Evolutionary conservation across 1,139 yeast genomes (phyloP).

Genomic region (Yamadazyma trypodendri): DNA sequence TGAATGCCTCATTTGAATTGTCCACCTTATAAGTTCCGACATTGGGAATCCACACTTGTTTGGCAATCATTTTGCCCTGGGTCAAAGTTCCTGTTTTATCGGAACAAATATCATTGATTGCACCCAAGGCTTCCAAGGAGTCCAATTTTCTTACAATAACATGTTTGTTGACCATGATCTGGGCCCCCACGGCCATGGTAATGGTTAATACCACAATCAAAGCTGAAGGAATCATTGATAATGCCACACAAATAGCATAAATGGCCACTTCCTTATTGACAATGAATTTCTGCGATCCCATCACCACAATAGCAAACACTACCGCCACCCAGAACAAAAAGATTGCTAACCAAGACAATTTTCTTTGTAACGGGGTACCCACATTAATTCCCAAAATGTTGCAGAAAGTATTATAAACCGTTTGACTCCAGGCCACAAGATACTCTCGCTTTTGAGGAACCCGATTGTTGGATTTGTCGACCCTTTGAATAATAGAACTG

Average conservation of each 20-base stretch:
- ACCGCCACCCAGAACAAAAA: constrained; percentile 70
- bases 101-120: constrained; percentile 78
- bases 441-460: constrained; percentile 45
- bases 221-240: constrained; percentile 83
- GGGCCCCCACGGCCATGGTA: constrained; percentile 86
- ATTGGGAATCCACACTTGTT: constrained; percentile 74
- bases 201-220: constrained; percentile 78
- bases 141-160: constrained; percentile 79
- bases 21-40: constrained; percentile 64
- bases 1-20: constrained; percentile 65
- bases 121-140: constrained; percentile 77
- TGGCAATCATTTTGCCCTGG: constrained; percentile 76
- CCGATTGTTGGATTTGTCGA: constrained; percentile 25
- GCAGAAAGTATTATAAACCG: constrained; percentile 46
- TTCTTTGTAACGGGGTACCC: constrained; percentile 71
- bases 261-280: constrained; percentile 74
- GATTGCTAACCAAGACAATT: constrained; percentile 67
- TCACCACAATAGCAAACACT: constrained; percentile 71
- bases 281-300: constrained; percentile 71
- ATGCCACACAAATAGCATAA: constrained; percentile 79
- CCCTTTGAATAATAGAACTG: constrained; percentile 24
- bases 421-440: constrained; percentile 34
- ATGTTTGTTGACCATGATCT: constrained; percentile 67
- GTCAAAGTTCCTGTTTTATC: constrained; percentile 84
- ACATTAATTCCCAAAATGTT: constrained; percentile 70